A percentile compares a stretch with the other conserved stretches of the same genome.
Evolutionary conservation across 805 yeast genomes (phyloP).

Genomic region (Ogataea siamensis): DNA sequence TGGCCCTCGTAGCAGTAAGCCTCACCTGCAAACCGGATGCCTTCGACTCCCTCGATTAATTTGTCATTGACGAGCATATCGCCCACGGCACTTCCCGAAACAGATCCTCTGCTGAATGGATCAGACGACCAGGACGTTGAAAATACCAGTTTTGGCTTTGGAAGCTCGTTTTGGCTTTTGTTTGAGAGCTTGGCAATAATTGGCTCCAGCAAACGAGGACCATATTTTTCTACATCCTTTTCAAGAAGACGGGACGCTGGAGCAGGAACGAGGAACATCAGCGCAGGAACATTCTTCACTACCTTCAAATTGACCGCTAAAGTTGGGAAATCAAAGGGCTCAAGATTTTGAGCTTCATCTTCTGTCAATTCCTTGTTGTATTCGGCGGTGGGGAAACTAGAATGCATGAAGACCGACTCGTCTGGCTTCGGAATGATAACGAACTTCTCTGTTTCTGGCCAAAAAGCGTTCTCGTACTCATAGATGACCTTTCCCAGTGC

Average conservation of each 20-base stretch:
- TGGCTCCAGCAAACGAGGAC: conserved; percentile 45
- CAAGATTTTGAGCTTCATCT: conserved; percentile 8
- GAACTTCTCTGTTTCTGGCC: conserved; percentile 39
- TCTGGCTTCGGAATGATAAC: conserved; percentile 30
- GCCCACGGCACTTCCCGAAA: conserved; percentile 40
- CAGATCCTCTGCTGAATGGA: conserved; percentile 50
- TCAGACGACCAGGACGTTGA: conserved; percentile 47
- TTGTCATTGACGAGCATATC: conserved; percentile 40
- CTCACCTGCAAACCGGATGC: conserved; percentile 54
- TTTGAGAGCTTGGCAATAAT: conserved; percentile 34
- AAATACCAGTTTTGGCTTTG: conserved; percentile 27
- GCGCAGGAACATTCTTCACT: conserved; percentile 34
- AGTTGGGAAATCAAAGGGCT: conserved; percentile 32
- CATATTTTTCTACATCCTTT: conserved; percentile 33
- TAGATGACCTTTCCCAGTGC: conserved; percentile 45
- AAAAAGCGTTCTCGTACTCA: conserved; percentile 43
- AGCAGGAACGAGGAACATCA: conserved; percentile 45
- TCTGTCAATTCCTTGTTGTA: conserved; percentile 16
- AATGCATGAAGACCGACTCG: conserved; percentile 7
- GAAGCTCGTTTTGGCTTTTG: conserved; percentile 19
- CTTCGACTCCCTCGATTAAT: conserved; percentile 31
- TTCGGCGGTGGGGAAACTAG: conserved; percentile 14
- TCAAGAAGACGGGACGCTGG: conserved; percentile 50
- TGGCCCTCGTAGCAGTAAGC: conserved; percentile 50
- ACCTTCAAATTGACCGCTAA: conserved; percentile 28